Base-by-base conservation (phyloP, 192 early-diverging fungal genomes). In the Chytriomyces confervae region DNA sequence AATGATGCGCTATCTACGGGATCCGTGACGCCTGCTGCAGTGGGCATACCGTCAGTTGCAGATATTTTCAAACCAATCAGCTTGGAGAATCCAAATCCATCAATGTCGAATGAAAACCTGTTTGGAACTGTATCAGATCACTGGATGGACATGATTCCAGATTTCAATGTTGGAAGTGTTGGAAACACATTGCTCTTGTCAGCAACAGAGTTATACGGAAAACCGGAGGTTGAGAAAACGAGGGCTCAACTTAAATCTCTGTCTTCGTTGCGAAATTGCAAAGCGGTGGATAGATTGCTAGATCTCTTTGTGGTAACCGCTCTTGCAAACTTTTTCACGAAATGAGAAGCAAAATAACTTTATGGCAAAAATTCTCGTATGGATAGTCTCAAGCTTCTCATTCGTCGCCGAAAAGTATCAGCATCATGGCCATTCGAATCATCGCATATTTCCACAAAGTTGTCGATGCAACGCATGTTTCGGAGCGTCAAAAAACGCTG, bases 191-290 rank as follows among this genome's bases (percentile, higher is more conserved):
- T 20, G 20, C 53, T 20, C 53, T 27, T 45, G 36, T 66, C 74
- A 8, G 74, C 74, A 6, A 53, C 64, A 8, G 36, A 76, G 29
- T 29, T 76, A 6, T 76, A 66, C 63, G 74, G 74, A 7, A 50
- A 50, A 44, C 62, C 64, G 29, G 63, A 66, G 50, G 20, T 29
- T 50, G 74, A 76, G 29, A 61, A 44, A n/a, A 43, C 74, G 3
- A 23, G 47, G 16, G 36, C 61, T 20, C 49, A 50, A 5, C 63
- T 76, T 11, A 27, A 53, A 13, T 47, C 44, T 48, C 48, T 76
- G 6, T 64, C 74, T 7, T 49, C 63, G 5, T 16, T 76, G 9
- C 47, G 47, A 49, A 53, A 64, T 43, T 66, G 10, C 11, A 44
- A 66, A 23, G 10, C n/a, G n/a, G 36, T 76, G 11, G 64, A 76